Conservation (phyloP, 306 rosid species). For the Lotus japonicus region DNA sequence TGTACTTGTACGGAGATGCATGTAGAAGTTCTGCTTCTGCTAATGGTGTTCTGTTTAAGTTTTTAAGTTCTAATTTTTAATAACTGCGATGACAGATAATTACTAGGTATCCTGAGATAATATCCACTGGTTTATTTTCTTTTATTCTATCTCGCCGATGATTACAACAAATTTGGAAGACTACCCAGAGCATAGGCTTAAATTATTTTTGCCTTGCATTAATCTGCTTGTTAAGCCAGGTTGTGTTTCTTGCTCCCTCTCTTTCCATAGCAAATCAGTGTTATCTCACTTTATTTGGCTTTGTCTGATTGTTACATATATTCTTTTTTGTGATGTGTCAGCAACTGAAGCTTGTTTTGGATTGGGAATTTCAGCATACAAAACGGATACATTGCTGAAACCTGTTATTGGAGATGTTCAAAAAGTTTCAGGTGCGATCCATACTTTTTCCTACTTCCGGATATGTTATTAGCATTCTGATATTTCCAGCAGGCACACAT, state of each 20-base stretch:
- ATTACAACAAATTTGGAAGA: slow-evolving; percentile 92
- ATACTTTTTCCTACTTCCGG: no score
- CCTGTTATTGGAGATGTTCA: slow-evolving; percentile 73
- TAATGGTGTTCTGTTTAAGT: not conserved
- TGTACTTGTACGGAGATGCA: no score
- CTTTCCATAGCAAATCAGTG: not conserved
- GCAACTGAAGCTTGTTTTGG: slow-evolving; percentile 99
- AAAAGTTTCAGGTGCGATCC: slow-evolving; percentile 75
- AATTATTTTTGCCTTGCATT: slow-evolving; percentile 94
- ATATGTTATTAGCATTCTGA: no score
- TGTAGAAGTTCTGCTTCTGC: not conserved
- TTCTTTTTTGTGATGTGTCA: slow-evolving; percentile 29
- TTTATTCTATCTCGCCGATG: slow-evolving; percentile 46
- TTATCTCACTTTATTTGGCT: not conserved
- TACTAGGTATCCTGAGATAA: not conserved
- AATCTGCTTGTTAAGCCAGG: slow-evolving; percentile 84
- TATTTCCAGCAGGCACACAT: no score
- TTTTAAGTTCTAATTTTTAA: not conserved
- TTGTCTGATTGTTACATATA: slow-evolving; percentile 12
- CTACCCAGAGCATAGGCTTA: slow-evolving; percentile 96
- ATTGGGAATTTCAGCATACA: slow-evolving; percentile 97
- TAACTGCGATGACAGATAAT: not conserved
- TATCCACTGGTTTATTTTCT: not conserved
- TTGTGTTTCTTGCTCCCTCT: slow-evolving; percentile 21
- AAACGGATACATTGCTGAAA: slow-evolving; percentile 95